These are phyloP conservation scores for Lasiodiplodia hormozganensis DNA, from an alignment of 2,329 filamentous ascomycete genomes.

Conservation along the genomic window DNA sequence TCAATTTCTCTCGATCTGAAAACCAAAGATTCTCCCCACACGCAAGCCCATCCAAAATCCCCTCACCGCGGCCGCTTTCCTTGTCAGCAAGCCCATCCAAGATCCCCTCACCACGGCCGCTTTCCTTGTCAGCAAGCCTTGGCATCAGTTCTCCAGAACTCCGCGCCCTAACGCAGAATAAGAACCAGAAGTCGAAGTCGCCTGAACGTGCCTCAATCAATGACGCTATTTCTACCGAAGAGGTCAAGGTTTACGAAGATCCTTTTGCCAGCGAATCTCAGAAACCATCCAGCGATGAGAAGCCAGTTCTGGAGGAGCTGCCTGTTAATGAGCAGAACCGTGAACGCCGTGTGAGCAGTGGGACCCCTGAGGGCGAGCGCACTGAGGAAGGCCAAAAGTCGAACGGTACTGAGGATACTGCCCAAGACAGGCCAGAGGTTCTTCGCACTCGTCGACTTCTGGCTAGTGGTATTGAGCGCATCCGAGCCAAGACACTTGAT, in stretches of 20 bases:
- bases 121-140: conserved; percentile 16
- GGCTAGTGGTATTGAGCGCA: conserved; percentile 76
- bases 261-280: conserved; percentile 52
- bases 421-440: conserved; percentile 50
- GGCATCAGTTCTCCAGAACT: conserved; percentile 12
- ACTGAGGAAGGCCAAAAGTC: conserved; percentile 32
- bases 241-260: conserved; percentile 62
- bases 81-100: conserved; percentile 40
- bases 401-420: conserved; percentile 36
- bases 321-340: conserved; percentile 56
- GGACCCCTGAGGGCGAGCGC: conserved; percentile 39
- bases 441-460: conserved; percentile 64
- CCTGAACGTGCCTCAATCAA: conserved; percentile 12
- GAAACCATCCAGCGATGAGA: conserved; percentile 35
- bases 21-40: conserved; percentile 28
- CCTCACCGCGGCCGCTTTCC: conserved; percentile 11
- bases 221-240: conserved; percentile 37
- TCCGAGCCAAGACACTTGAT: conserved; percentile 75
- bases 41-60: conserved; percentile 37
- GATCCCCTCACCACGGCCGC: conserved; percentile 23
- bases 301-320: conserved; percentile 58
- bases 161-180: conserved; percentile 38
- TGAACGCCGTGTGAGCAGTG: conserved; percentile 42
- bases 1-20: conserved; percentile 34
- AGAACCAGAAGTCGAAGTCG: conserved; percentile 34